Percentiles rank a stretch among this genome's conserved stretches.
These are phyloP conservation scores for Daldinia decipiens DNA, from an alignment of 495 filamentous ascomycete genomes.

Conservation along the genomic window DNA sequence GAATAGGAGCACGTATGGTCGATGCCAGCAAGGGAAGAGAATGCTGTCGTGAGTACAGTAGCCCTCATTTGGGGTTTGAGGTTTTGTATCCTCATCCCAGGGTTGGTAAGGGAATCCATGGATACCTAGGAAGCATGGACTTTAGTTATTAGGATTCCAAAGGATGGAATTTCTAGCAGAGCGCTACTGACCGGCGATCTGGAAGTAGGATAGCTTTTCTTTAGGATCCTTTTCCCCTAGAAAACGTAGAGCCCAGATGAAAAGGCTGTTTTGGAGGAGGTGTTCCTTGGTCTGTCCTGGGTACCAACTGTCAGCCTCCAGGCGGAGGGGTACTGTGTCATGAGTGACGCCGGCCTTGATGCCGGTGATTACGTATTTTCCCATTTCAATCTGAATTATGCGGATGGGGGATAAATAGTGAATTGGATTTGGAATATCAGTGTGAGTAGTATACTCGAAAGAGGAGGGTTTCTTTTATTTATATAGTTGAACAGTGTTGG, in stretches of 20 bases:
- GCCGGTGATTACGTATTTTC: conserved; percentile 1
- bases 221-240: not conserved
- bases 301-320: conserved; percentile 8
- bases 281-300: not conserved
- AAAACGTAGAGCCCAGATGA: not conserved
- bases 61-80: not conserved
- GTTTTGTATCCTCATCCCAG: not conserved
- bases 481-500: not conserved
- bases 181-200: conserved; percentile 5
- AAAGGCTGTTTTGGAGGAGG: conserved; percentile 7
- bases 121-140: not conserved
- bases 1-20: conserved; percentile 9
- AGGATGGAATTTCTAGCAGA: too few species aligned
- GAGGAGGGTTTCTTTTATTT: not conserved
- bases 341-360: conserved; percentile 2
- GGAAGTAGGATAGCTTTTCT: conserved; percentile 4
- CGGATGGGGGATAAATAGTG: not conserved
- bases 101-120: conserved; percentile 5
- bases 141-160: not conserved
- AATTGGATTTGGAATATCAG: not conserved
- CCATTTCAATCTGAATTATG: not conserved
- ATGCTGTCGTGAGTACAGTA: conserved; percentile 13
- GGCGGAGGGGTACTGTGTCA: conserved; percentile 1
- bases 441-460: not conserved
- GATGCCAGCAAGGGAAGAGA: conserved; percentile 15